Base-by-base conservation (phyloP, 2,329 filamentous ascomycete genomes). In the Hymenoscyphus scutula region DNA sequence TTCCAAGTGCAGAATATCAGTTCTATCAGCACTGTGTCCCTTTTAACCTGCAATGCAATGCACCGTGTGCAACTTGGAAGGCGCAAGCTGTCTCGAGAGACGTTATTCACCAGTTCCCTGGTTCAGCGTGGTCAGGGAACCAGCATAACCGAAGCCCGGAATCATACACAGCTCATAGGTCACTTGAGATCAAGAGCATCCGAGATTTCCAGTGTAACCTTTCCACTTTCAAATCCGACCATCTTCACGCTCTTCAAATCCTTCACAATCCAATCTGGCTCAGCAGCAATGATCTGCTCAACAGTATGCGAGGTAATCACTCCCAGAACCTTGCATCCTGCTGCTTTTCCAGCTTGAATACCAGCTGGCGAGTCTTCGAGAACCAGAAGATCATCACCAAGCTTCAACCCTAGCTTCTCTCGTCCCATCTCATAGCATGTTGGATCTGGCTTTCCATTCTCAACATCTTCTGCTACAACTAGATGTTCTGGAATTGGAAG, bases 361-460 rank as follows among this genome's bases (percentile, higher is more conserved):
- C 88, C 88, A 17, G 87, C 86, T 6, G 88, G 88, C 54, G 87
- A 86, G 75, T 91, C 88, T 74, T 91, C 89, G 32, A 91, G 73
- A 45, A 91, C 88, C 59, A 90, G 74, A 55, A 89, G 68, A 6
- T 72, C 76, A 25, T 56, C 65, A 1, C 58, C 64, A 11, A 58
- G 56, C 23, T 60, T 62, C 23, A 87, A 75, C 0, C 80, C 81
- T 17, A 93, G 81, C 65, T 82, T 82, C 68, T 84, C 79, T 55
- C 85, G 84, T 17, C 89, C 90, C 58, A 92, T 80, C 58, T 81
- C 75, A 75, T 93, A 94, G 78, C 90, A 91, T 15, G 82, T 77
- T 29, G 90, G 90, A 75, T 93, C 87, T 0, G 90, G 90, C 79
- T 94, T 94, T 64, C 90, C 90, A 68, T 86, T 80, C 67, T 81